Base-by-base conservation (phyloP, 768 basidiomycete genomes). In the Russula virescens region DNA sequence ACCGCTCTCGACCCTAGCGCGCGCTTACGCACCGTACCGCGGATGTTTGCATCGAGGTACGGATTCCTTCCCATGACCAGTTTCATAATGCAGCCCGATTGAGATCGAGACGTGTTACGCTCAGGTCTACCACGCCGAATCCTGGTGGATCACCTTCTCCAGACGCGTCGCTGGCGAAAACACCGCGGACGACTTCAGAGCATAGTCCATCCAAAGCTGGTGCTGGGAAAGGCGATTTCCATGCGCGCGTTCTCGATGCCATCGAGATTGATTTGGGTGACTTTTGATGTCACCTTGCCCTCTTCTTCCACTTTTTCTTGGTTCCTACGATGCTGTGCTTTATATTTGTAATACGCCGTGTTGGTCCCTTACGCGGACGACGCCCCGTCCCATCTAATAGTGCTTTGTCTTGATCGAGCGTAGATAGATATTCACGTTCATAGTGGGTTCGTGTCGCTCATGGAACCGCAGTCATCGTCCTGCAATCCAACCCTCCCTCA, bases 261-360 rank as follows among this genome's bases (percentile, higher is more conserved):
- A 79, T 91, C 66, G 88, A 91, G 66, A 79, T 91, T 62, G 88
- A 91, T 72, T 76, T 91, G 49, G 89, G 89, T 55, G 89, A 91
- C 73, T 91, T 91, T 73, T 91, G 58, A 60, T 49, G 38, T 53
- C 21, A 1, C 16, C 16, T 10, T 25, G 10, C 38, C 19, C 14
- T 18, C 23, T 8, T 28, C 18, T 14, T 18, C 10, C 2, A 1
- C 8, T 11, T 19, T 42, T 31, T 34, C 47, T 51, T 57, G 48
- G 34, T 51, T 46, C n/a, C 53, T 61, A 25, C 38, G 46, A 16
- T 61, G 47, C 43, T 58, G 45, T 38, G 45, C 26, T 18, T 50
- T 18, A 19, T 49, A 25, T 21, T 35, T 56, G 31, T 62, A 34
- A 34, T 45, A n/a, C 46, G 42, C 6, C 40, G 31, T 50, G 38